Conservation (phyloP, 2,329 filamentous ascomycete genomes). For the Emydomyces testavorans region DNA sequence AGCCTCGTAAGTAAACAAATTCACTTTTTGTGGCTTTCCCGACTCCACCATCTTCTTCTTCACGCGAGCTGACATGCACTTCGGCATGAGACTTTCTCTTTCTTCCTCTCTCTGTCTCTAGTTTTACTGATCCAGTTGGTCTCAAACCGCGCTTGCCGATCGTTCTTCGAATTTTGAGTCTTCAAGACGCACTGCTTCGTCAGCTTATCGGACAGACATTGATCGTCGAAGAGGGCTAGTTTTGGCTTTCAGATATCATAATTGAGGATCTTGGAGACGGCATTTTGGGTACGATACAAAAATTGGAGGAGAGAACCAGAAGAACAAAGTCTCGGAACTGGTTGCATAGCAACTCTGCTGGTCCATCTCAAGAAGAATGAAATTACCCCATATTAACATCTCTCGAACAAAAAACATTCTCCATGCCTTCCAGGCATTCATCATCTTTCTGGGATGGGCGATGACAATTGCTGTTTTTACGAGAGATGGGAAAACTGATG, state of each 20-base stretch:
- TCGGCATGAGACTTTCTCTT: not conserved
- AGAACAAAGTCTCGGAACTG: not conserved
- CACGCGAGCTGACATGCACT: not conserved
- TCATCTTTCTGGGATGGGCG: conserved; percentile 48
- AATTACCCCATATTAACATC: conserved; percentile 12
- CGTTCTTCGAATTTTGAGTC: not conserved
- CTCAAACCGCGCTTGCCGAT: not conserved
- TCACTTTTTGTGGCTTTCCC: conserved; percentile 1
- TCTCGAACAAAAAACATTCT: conserved; percentile 44
- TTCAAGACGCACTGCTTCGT: not conserved
- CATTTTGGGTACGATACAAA: no score
- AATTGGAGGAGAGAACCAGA: not conserved
- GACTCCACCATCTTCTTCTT: no score
- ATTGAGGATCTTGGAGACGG: no score
- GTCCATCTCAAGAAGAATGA: conserved; percentile 9
- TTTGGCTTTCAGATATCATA: no score
- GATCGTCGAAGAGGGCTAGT: no score
- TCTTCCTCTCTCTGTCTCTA: not conserved
- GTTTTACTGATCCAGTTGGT: not conserved
- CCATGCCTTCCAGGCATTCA: conserved; percentile 43
- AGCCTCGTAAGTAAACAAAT: conserved; percentile 11
- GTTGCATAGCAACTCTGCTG: not conserved
- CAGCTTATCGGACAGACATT: no score
- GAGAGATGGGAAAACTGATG: conserved; percentile 43
- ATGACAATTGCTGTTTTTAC: conserved; percentile 49